Percentiles rank a stretch among this genome's conserved stretches.
Conservation (phyloP, 1,284 basidiomycete genomes). For the Coniferiporia weirii region DNA sequence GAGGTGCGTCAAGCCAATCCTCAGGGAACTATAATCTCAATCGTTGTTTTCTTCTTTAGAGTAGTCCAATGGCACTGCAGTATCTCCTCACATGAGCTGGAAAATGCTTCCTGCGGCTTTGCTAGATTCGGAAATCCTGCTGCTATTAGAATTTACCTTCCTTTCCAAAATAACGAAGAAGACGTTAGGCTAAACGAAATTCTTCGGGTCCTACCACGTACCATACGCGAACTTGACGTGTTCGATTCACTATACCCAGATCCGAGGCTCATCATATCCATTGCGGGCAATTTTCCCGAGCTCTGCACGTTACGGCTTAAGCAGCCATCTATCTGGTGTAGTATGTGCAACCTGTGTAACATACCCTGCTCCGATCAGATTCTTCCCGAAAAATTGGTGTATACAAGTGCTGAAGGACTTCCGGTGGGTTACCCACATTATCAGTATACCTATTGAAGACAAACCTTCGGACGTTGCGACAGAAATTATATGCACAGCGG, state of each 20-base stretch:
- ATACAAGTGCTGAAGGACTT: constrained; percentile 23
- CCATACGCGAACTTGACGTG: neutral
- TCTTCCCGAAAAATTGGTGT: constrained; percentile 21
- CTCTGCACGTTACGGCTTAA: constrained; percentile 17
- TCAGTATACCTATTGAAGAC: neutral
- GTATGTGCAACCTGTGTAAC: constrained; percentile 23
- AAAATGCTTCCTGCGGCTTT: neutral
- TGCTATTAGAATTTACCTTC: neutral
- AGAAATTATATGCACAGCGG: constrained; percentile 23
- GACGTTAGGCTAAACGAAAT: neutral
- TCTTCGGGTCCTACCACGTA: neutral
- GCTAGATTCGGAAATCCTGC: neutral
- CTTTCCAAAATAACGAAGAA: neutral
- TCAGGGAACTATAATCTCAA: neutral
- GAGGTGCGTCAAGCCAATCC: neutral
- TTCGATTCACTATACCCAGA: neutral
- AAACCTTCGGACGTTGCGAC: neutral
- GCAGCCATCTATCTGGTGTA: constrained; percentile 23
- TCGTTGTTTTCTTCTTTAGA: neutral
- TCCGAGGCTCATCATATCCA: constrained; percentile 5
- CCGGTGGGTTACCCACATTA: constrained; percentile 20
- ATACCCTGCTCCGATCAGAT: constrained; percentile 16
- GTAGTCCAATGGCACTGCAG: neutral
- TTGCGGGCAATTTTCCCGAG: constrained; percentile 19
- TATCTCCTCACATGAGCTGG: neutral